These are phyloP conservation scores for Plasmodium gonderi DNA, from an alignment of 169 alveolate species.

Conservation along the genomic window DNA sequence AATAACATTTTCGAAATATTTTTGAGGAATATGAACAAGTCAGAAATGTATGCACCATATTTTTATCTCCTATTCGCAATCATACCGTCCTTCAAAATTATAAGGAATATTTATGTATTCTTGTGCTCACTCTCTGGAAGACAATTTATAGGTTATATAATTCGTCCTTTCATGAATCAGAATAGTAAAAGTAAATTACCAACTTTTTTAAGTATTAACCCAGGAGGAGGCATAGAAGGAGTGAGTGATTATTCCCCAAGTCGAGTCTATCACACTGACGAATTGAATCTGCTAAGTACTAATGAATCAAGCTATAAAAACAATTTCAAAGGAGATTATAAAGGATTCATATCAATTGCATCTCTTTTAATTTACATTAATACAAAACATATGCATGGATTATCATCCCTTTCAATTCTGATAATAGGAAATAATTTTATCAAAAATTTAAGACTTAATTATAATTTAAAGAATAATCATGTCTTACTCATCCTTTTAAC, in stretches of 20 bases:
- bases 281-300: conserved; percentile 11
- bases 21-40: conserved; percentile 21
- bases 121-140: conserved; percentile 54
- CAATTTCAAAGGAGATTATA: conserved; percentile 44
- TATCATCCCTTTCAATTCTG: conserved; percentile 28
- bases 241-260: background rate
- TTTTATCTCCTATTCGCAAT: conserved; percentile 37
- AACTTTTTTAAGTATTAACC: conserved; percentile 18
- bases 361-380: conserved; percentile 50
- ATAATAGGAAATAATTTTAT: conserved; percentile 64
- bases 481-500: background rate
- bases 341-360: conserved; percentile 64
- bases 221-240: background rate
- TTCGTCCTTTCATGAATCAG: conserved; percentile 34
- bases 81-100: conserved; percentile 57
- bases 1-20: conserved; percentile 42
- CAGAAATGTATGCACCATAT: conserved; percentile 42
- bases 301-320: conserved; percentile 5
- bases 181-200: conserved; percentile 33
- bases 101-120: conserved; percentile 47
- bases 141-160: conserved; percentile 59
- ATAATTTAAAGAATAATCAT: conserved; percentile 44
- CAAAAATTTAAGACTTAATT: conserved; percentile 45
- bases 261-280: conserved; percentile 11
- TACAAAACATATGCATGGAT: conserved; percentile 68